These are phyloP conservation scores for Solanum ahanhuiri DNA, from an alignment of 257 asterid species.

Conservation along the genomic window DNA sequence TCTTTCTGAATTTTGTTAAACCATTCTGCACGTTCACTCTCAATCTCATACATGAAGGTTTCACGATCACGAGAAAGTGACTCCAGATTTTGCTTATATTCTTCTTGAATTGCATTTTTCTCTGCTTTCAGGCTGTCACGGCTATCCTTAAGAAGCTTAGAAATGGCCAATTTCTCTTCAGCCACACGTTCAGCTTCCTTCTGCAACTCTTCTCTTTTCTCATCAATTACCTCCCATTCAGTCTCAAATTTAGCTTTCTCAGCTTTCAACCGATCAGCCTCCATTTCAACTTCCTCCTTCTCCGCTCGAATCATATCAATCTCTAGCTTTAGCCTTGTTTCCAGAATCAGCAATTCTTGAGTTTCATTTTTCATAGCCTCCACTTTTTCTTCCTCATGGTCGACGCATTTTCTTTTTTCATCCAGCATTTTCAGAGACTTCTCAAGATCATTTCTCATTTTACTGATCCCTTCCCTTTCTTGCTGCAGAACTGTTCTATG, in stretches of 20 bases:
- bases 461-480: constrained; percentile 45
- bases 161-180: constrained; percentile 58
- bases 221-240: constrained; percentile 89
- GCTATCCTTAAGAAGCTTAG: constrained; percentile 68
- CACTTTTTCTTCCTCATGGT: constrained; percentile 49
- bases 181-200: constrained; percentile 70
- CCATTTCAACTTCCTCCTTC: constrained; percentile 64
- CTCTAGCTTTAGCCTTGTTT: constrained; percentile 78
- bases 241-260: constrained; percentile 87
- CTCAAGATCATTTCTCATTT: constrained; percentile 48
- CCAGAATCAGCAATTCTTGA: constrained; percentile 56
- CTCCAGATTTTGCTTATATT: constrained; percentile 61
- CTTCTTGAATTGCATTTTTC: constrained; percentile 54
- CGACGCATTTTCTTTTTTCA: constrained; percentile 40
- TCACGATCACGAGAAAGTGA: constrained; percentile 73
- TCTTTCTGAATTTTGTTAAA: constrained; percentile 71
- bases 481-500: constrained; percentile 26
- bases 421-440: constrained; percentile 52
- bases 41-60: constrained; percentile 57
- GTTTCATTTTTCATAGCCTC: constrained; percentile 75
- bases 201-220: constrained; percentile 65
- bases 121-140: constrained; percentile 65
- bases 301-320: constrained; percentile 68
- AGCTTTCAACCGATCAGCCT: constrained; percentile 63
- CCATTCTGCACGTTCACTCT: constrained; percentile 69